Conservation (phyloP, 176 grass and related monocot species). For the Oryza brachyantha region DNA sequence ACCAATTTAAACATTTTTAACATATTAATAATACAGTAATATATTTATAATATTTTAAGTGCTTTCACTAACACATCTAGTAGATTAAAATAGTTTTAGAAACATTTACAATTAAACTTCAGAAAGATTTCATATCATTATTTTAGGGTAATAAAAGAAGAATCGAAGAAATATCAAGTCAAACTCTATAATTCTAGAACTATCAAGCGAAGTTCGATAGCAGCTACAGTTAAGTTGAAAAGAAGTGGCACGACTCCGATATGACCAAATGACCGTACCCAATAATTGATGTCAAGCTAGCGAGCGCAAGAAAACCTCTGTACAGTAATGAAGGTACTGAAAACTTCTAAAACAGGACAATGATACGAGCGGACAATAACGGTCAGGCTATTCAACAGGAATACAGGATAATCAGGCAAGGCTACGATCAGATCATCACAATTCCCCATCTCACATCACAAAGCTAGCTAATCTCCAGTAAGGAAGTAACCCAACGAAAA, state of each 20-base stretch:
- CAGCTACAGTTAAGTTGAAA: constrained; percentile 2
- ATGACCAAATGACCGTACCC: background rate
- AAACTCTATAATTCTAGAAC: background rate
- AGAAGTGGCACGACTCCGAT: background rate
- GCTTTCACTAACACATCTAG: background rate
- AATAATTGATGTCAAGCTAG: background rate
- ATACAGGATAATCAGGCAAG: background rate
- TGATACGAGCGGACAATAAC: background rate
- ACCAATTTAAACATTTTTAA: background rate
- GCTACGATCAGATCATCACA: background rate
- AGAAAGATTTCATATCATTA: background rate
- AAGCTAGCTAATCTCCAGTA: background rate
- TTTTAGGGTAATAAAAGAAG: background rate
- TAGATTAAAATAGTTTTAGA: background rate
- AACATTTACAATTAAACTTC: background rate
- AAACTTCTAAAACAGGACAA: constrained; percentile 3
- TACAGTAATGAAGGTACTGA: background rate
- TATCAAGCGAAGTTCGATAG: background rate
- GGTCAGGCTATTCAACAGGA: background rate
- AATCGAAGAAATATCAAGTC: background rate
- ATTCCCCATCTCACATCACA: background rate
- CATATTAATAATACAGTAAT: background rate
- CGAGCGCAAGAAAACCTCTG: background rate
- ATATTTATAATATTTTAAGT: background rate
- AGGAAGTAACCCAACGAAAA: background rate